Evolutionary conservation across 805 yeast species (phyloP).

Genomic region (Candida boleticola): DNA sequence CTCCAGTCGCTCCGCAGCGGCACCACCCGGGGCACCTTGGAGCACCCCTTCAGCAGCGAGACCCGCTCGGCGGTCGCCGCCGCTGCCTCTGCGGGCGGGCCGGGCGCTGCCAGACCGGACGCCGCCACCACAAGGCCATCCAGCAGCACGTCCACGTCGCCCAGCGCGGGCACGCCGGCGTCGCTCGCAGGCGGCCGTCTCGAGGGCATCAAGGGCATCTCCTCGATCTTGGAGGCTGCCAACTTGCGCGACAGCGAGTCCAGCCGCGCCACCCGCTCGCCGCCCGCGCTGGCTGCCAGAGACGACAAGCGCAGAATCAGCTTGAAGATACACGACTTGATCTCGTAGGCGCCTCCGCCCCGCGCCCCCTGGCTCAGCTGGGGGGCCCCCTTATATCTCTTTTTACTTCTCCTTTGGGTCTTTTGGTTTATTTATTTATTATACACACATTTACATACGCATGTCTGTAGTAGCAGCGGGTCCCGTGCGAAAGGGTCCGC

Average conservation of each 20-base stretch:
- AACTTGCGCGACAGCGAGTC: conserved; percentile 9
- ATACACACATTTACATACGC: not conserved
- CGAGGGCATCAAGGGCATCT: conserved; percentile 18
- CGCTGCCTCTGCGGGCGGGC: not conserved
- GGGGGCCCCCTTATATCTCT: too few species aligned
- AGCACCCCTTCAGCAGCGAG: not conserved
- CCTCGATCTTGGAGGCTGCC: conserved; percentile 33
- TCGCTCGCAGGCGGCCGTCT: not conserved
- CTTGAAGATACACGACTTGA: conserved; percentile 31
- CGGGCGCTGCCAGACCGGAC: not conserved
- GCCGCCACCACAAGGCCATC: too few species aligned
- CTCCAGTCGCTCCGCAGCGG: conserved; percentile 24
- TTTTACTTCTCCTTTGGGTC: not conserved
- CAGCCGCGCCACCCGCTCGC: not conserved
- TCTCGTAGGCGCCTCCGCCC: conserved; percentile 17
- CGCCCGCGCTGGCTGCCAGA: conserved; percentile 1
- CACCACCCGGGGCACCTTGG: not conserved
- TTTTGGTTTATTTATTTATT: not conserved
- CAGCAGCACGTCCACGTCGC: not conserved
- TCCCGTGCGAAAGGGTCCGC: not conserved
- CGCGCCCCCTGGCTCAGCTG: too few species aligned
- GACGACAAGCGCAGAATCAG: conserved; percentile 12
- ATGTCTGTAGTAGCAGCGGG: not conserved
- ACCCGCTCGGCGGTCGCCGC: not conserved
- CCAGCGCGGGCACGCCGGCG: not conserved